Base-by-base conservation (phyloP, 257 asterid species). In the Solanum gandarillasii region DNA sequence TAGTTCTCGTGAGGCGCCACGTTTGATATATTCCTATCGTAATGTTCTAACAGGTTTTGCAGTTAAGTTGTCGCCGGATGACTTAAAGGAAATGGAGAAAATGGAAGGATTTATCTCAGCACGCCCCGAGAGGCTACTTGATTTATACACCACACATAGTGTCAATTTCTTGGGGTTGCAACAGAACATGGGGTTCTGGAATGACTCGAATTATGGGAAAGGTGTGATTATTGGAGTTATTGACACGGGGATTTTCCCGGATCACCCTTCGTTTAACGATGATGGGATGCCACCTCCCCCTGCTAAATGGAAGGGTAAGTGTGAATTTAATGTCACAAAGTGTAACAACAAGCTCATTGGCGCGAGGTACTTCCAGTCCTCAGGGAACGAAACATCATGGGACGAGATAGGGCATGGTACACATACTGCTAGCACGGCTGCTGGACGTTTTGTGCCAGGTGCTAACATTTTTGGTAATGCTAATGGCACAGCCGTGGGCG, bases 311-410 rank as follows among this genome's bases (percentile, higher is more conserved):
- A 91, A 88, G 72, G 93, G 93, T 31, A 84, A 72, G 31, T 91
- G 91, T 75, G 90, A 86, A 16, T 46, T 87, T 14, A 31, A 79
- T 20, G 52, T 48, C 2, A 65, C 20, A 3, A 21, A 48, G 9
- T 91, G 93, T 38, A 91, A 91, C 89, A 91, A 89, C 31, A 89
- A 91, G 75, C 87, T 91, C 25, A 89, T 91, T n/a, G 92, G 93
- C 0, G 92, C 91, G 1, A 43, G 91, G 27, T 86, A 83, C 35
- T 84, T 89, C 31, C 13, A n/a, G 11, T 81, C 85, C 36, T 81
- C 85, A 1, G 65, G 10, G 68, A 27, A 7, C 1, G 5, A 7
- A 0, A 65, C 86, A 21, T 68, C 92, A 5, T 16, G 71, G 39
- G 91, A 91, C 9, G 27, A 36, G 6, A 25, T n/a, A 0, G 93